phyloP scores from a whole-genome alignment of 208 protist species.

The Trypanosoma melophagium region DNA sequence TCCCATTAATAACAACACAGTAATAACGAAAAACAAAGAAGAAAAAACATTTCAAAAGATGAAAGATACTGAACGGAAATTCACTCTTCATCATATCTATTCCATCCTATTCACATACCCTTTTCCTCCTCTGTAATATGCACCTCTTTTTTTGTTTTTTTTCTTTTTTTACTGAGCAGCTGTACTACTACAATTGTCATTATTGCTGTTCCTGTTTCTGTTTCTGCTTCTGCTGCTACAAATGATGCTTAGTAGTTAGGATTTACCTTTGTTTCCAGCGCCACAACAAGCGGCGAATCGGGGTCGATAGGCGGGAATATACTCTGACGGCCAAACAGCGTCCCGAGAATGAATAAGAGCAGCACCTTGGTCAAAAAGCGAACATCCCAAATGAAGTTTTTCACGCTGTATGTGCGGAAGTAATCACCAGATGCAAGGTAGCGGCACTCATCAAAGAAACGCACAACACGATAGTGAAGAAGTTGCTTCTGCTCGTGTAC shows the following conservation, averaged over 20 bases:
- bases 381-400: conserved; percentile 53
- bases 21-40: too few relatives aligned
- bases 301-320: conserved; percentile 81
- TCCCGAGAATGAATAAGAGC: conserved; percentile 65
- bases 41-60: too few relatives aligned
- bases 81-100: too few relatives aligned
- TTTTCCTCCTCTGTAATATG: too few relatives aligned
- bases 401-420: conserved; percentile 66
- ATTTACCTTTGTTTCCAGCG: conserved; percentile 78
- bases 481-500: conserved; percentile 72
- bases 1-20: too few relatives aligned
- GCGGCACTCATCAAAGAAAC: conserved; percentile 72
- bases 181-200: too few relatives aligned
- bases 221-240: neutral
- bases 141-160: too few relatives aligned
- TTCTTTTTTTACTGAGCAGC: too few relatives aligned
- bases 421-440: conserved; percentile 68
- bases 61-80: too few relatives aligned
- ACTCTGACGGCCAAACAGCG: conserved; percentile 62
- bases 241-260: conserved; percentile 76
- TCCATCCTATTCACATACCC: too few relatives aligned
- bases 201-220: neutral
- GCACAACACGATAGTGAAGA: conserved; percentile 77
- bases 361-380: conserved; percentile 71
- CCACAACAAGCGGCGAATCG: conserved; percentile 64